Conservation (phyloP, 179 eudicot species). For the Heliamphora ciliata region DNA sequence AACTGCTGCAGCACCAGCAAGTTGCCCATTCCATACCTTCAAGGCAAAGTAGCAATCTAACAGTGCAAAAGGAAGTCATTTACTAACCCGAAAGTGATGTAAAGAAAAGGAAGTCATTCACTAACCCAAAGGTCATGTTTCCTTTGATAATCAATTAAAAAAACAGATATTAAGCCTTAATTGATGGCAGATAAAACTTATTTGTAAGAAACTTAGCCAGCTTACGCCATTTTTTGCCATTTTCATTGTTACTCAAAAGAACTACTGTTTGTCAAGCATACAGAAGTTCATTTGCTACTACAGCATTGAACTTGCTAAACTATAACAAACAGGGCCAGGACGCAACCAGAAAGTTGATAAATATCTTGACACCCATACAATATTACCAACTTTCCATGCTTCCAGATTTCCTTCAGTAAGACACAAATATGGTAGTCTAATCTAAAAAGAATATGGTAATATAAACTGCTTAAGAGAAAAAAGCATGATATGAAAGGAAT, state of each 20-base stretch:
- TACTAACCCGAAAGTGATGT: too few species aligned
- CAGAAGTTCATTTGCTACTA: too few species aligned
- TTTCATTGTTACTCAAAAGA: not conserved
- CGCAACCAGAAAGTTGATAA: not conserved
- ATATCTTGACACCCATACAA: too few species aligned
- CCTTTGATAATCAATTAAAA: not conserved
- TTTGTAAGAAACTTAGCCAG: not conserved
- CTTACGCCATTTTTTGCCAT: not conserved
- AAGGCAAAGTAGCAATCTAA: conserved; percentile 75
- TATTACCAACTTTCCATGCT: too few species aligned
- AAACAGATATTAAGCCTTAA: not conserved
- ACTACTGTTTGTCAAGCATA: not conserved
- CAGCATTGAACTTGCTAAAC: not conserved
- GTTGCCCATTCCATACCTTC: conserved; percentile 83
- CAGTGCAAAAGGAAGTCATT: not conserved
- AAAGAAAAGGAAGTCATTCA: not conserved
- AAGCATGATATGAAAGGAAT: not conserved
- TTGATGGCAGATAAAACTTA: not conserved
- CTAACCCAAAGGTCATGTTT: not conserved
- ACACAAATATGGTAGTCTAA: too few species aligned
- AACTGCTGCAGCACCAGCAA: conserved; percentile 81
- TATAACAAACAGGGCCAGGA: not conserved
- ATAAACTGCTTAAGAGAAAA: not conserved
- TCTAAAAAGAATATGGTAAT: too few species aligned
- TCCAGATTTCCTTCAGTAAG: not conserved